Conservation (phyloP, 2,329 filamentous ascomycete species). For the Exophiala aquamarina region DNA sequence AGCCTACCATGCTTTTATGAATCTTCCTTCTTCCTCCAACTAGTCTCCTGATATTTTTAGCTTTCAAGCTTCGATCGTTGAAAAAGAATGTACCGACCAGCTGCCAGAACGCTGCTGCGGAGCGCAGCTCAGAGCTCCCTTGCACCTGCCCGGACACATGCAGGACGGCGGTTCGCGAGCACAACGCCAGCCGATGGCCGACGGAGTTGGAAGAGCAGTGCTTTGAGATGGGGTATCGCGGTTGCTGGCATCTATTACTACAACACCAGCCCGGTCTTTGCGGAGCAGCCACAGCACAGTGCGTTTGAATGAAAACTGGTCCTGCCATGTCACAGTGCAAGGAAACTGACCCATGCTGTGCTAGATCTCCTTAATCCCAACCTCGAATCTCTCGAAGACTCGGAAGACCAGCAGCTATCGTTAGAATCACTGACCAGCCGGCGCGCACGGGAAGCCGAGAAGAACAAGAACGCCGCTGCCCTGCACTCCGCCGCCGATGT, state of each 20-base stretch:
- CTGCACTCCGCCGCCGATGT: conserved; percentile 38
- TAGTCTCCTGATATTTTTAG: too few species aligned
- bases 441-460: conserved; percentile 33
- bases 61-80: too few species aligned
- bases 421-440: conserved; percentile 25
- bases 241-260: conserved; percentile 85
- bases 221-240: conserved; percentile 72
- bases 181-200: conserved; percentile 62
- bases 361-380: conserved; percentile 29
- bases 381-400: conserved; percentile 19
- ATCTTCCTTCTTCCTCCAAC: background rate
- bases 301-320: conserved; percentile 38
- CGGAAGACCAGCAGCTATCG: conserved; percentile 9
- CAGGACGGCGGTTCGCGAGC: conserved; percentile 53
- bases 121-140: conserved; percentile 22
- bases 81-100: conserved; percentile 52
- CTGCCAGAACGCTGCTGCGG: conserved; percentile 46
- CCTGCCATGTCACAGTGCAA: background rate
- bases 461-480: conserved; percentile 51
- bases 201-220: conserved; percentile 78
- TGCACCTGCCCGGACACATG: conserved; percentile 15
- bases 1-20: background rate
- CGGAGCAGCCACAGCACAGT: conserved; percentile 73
- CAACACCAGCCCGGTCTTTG: conserved; percentile 84
- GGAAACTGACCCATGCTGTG: background rate